Base-by-base conservation (phyloP, 1,284 basidiomycete genomes). In the Takashimella tepidaria region DNA sequence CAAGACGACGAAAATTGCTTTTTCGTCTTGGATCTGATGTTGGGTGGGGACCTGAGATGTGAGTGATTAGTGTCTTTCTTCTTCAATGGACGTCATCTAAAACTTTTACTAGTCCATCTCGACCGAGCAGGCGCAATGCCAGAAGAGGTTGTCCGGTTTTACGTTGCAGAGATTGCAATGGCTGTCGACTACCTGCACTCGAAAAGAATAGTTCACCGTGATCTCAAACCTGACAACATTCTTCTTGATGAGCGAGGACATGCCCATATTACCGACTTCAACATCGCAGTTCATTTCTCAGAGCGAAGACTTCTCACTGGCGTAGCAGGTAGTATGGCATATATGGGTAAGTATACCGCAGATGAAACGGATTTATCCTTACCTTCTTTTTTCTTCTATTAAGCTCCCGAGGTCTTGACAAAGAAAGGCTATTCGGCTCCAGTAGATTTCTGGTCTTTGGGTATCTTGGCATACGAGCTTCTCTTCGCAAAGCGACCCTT, bases 1-100 rank as follows among this genome's bases (percentile, higher is more conserved):
- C 93, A 98, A 74, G 93, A 98, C 69, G 93, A 98, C 68, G 88
- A 92, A 68, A 97, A 96, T 72, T 92, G 93, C 69, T 98, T 97
- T 81, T 97, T 97, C 77, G 92, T 97, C 8, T 79, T 97, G 53
- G 93, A 98, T 73, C 81, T 97, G 47, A 97, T 98, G 93, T 79
- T 97, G 1, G 93, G 93, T 22, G 93, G 93, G 8, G 92, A 97
- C 76, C 75, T 98, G 63, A 81, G 93, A 61, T 97, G 89, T 92
- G 70, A 66, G 88, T 79, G 13, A 42, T n/a, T n/a, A n/a, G n/a
- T 24, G 22, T 44, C 25, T 42, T 6, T 10, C 23, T 40, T 23
- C 42, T 43, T 20, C 6, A 26, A 13, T 23, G 45, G 8, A 16
- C 8, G 31, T 31, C 24, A 31, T 40, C 26, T 58, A 46, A 46